These are phyloP conservation scores for Mycena latifolia DNA, from an alignment of 768 basidiomycete genomes.

Conservation along the genomic window DNA sequence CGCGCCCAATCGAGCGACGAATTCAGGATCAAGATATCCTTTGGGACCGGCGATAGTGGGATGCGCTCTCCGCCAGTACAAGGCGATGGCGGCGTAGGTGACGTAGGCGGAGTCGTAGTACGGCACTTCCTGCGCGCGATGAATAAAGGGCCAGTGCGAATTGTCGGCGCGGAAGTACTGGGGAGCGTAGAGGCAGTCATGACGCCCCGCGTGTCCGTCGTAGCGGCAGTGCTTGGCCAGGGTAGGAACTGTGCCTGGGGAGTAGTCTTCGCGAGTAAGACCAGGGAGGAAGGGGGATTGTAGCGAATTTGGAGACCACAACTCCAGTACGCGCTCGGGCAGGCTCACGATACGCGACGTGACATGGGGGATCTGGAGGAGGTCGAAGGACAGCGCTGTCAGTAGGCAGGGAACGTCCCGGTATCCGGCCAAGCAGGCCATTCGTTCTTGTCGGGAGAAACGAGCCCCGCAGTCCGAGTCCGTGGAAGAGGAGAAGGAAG, in stretches of 20 bases:
- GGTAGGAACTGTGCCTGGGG: too few relatives aligned
- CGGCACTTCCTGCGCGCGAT: background rate
- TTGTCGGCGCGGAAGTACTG: background rate
- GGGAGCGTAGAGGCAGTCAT: constrained; percentile 1
- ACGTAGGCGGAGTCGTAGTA: background rate
- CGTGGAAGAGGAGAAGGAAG: too few relatives aligned
- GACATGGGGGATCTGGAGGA: background rate
- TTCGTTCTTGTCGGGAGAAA: background rate
- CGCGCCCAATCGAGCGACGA: too few relatives aligned
- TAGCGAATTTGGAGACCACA: constrained; percentile 17
- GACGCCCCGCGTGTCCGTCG: constrained; percentile 2
- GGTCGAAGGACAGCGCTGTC: background rate
- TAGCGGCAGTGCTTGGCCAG: background rate
- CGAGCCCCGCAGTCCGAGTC: background rate
- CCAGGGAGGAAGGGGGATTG: constrained; percentile 2
- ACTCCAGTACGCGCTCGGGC: background rate
- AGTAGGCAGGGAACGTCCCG: background rate
- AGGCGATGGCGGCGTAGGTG: background rate
- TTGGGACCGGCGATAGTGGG: too few relatives aligned
- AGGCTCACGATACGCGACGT: background rate
- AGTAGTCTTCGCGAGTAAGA: background rate
- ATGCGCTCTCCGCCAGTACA: too few relatives aligned
- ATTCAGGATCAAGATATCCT: too few relatives aligned
- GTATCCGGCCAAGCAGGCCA: background rate
- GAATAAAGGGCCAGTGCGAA: constrained; percentile 8